Evolutionary conservation across 805 yeast species (phyloP).

Genomic region (Saccharomycopsis oosterbeekiorum): DNA sequence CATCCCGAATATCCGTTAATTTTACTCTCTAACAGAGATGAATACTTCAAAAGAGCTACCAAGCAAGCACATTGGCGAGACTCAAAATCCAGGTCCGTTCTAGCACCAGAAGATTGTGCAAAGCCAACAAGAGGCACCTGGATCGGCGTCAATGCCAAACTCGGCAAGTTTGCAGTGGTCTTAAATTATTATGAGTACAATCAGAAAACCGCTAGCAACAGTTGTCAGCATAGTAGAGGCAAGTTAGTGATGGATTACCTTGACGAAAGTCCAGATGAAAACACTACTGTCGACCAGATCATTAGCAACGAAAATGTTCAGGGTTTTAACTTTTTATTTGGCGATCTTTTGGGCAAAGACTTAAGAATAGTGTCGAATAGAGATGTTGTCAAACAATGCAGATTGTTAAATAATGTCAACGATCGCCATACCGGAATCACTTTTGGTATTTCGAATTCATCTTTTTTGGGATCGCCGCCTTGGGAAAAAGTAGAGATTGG

Average conservation of each 20-base stretch:
- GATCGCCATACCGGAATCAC: neutral
- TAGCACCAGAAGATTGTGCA: slow-evolving; percentile 69
- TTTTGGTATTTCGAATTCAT: slow-evolving; percentile 59
- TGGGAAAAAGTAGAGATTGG: slow-evolving; percentile 72
- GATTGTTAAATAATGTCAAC: neutral
- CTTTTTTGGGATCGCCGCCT: slow-evolving; percentile 38
- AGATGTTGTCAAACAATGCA: slow-evolving; percentile 21
- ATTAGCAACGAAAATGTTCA: slow-evolving; percentile 33
- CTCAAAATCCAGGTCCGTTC: slow-evolving; percentile 22
- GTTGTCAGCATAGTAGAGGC: neutral
- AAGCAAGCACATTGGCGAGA: slow-evolving; percentile 33
- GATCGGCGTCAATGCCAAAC: slow-evolving; percentile 56
- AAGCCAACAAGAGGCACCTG: slow-evolving; percentile 79
- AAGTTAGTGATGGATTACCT: neutral
- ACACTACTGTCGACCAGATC: neutral
- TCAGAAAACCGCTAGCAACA: slow-evolving; percentile 4
- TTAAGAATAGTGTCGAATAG: slow-evolving; percentile 42
- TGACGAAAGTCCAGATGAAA: neutral
- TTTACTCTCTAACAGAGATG: slow-evolving; percentile 80
- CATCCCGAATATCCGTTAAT: slow-evolving; percentile 72
- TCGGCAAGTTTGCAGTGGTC: slow-evolving; percentile 58
- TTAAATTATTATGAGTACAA: slow-evolving; percentile 59
- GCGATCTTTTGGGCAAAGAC: slow-evolving; percentile 28
- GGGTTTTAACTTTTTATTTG: slow-evolving; percentile 55
- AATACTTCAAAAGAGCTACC: slow-evolving; percentile 54